phyloP scores from a whole-genome alignment of 192 early-diverging fungal genomes.

The Backusella morwellensis region DNA sequence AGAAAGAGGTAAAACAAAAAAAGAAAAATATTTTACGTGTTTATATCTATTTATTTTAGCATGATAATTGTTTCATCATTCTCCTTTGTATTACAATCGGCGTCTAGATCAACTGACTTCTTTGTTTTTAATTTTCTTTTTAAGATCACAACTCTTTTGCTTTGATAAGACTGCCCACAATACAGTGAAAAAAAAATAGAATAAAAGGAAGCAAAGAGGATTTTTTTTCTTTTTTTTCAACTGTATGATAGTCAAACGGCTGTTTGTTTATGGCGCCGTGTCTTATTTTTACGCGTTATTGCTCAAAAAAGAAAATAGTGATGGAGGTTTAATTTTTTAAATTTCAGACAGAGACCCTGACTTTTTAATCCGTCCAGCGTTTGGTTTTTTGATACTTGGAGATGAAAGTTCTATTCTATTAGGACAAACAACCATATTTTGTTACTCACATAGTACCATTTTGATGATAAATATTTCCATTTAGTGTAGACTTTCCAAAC shows the following conservation, averaged over 20 bases:
- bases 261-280: background rate
- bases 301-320: background rate
- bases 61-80: constrained; percentile 3
- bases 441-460: background rate
- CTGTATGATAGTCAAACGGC: background rate
- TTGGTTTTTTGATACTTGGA: background rate
- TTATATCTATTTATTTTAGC: constrained; percentile 7
- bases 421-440: background rate
- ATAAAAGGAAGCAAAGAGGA: background rate
- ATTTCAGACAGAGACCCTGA: constrained; percentile 2
- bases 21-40: background rate
- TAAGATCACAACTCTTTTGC: background rate
- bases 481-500: too few relatives aligned
- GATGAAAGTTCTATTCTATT: background rate
- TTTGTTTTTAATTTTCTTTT: constrained; percentile 9
- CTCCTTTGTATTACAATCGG: background rate
- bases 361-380: background rate
- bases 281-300: background rate
- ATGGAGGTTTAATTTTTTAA: background rate
- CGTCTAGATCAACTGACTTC: constrained; percentile 5
- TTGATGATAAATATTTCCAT: background rate
- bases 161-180: background rate
- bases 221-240: background rate
- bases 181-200: background rate
- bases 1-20: background rate